Base-by-base conservation (phyloP, 2,329 filamentous ascomycete genomes). In the Paramyrothecium sp. region DNA sequence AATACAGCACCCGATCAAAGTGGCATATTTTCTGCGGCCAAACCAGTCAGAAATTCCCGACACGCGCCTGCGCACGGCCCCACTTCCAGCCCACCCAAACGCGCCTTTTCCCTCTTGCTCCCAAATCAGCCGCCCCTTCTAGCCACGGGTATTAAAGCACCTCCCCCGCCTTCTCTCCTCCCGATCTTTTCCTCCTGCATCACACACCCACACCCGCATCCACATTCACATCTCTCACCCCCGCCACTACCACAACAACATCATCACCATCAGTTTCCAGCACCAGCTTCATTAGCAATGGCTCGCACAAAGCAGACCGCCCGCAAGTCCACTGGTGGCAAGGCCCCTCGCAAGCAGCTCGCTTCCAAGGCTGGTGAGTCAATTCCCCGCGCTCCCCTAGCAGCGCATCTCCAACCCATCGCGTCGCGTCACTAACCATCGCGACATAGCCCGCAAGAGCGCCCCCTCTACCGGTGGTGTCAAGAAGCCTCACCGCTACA, bases 391-490 rank as follows among this genome's bases (percentile, higher is more conserved):
- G 3, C 48, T 2, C 16, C 48, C 16, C n/a, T 34, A 21, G 38
- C 54, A 11, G 21, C 51, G 21, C 46, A 33, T 4, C 19, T 46
- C 11, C 20, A 38, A 19, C 22, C 47, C 55, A 61, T 48, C 62
- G 61, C 58, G 60, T 56, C 56, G 55, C n/a, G 33, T 22, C 41
- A 53, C 23, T 33, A 59, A 20, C 52, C n/a, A n/a, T n/a, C 7
- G 23, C 23, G n/a, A 33, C 20, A 33, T 52, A 70, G 71, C 95
- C 73, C 93, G 95, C 84, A 99, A 99, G 89, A 92, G 89, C 71
- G 94, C 95, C 61, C 95, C 95, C 69, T 97, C 92, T 63, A 98
- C 95, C 77, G 95, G 94, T 72, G 90, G 90, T 88, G 90, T 94
- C 87, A 95, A 95, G 90, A 95, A 95, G 90, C 91, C 91, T 80